phyloP scores from a whole-genome alignment of 805 yeast genomes.

The Maudiozyma turicensis region DNA sequence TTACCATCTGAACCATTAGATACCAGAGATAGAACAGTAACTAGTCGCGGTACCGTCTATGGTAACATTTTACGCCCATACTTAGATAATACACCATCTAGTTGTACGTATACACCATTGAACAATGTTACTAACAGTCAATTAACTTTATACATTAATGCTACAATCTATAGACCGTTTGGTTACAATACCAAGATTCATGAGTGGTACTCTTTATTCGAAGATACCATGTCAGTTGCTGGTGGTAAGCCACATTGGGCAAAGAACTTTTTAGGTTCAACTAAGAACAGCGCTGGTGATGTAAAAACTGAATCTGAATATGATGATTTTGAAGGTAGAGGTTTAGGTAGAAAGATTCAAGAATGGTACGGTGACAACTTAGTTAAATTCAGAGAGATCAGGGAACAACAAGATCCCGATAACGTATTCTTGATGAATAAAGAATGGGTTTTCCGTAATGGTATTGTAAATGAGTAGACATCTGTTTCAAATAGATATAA shows the following conservation, averaged over 20 bases:
- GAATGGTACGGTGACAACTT: conserved; percentile 78
- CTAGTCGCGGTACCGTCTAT: conserved; percentile 66
- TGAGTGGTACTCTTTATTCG: conserved; percentile 79
- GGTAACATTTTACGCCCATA: conserved; percentile 80
- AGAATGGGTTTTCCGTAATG: conserved; percentile 78
- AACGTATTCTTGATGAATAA: conserved; percentile 71
- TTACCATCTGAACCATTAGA: conserved; percentile 35
- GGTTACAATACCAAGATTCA: conserved; percentile 59
- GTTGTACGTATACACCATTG: conserved; percentile 42
- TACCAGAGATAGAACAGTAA: conserved; percentile 39
- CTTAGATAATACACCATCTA: conserved; percentile 67
- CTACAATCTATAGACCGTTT: conserved; percentile 96
- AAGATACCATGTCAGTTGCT: conserved; percentile 60
- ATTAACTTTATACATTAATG: conserved; percentile 78
- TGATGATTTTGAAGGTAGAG: conserved; percentile 66
- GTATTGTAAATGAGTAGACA: conserved; percentile 37
- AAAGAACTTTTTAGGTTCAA: conserved; percentile 72
- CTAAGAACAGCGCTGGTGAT: conserved; percentile 26
- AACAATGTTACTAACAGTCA: conserved; percentile 52
- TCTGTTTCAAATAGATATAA: neutral
- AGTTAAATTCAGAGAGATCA: conserved; percentile 46
- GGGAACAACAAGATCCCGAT: conserved; percentile 67
- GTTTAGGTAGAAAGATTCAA: conserved; percentile 56
- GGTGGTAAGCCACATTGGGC: conserved; percentile 99
- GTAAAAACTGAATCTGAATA: conserved; percentile 31